Percentiles rank a stretch among this genome's conserved stretches.
Conservation (phyloP, 495 filamentous ascomycete genomes). For the Wilcoxina mikolae region DNA sequence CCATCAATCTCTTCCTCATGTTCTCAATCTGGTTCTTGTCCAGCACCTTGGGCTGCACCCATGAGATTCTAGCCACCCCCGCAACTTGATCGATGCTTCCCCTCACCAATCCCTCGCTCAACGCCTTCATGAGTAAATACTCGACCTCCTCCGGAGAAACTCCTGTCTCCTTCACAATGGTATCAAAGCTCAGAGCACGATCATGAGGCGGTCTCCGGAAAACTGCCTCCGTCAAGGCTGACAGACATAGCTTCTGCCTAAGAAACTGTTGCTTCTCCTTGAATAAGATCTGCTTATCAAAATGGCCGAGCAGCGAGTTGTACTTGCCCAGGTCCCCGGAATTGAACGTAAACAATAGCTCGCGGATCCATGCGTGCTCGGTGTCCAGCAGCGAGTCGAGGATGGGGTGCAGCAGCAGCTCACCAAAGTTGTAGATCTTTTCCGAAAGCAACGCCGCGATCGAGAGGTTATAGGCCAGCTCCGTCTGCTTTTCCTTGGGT, state of each 20-base stretch:
- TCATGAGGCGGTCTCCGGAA: slow-evolving; percentile 92
- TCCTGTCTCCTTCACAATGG: slow-evolving; percentile 82
- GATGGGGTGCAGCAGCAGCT: slow-evolving; percentile 93
- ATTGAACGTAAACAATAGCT: slow-evolving; percentile 95
- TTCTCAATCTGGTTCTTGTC: slow-evolving; percentile 92
- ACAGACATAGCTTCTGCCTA: slow-evolving; percentile 92
- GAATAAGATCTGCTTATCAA: slow-evolving; percentile 63
- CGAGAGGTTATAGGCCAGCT: slow-evolving; percentile 78
- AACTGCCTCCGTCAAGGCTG: slow-evolving; percentile 88
- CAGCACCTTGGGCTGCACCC: slow-evolving; percentile 96
- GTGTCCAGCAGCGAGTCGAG: slow-evolving; percentile 54
- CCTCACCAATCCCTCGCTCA: slow-evolving; percentile 76
- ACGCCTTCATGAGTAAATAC: slow-evolving; percentile 94
- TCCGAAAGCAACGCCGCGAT: slow-evolving; percentile 86
- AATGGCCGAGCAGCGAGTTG: slow-evolving; percentile 61
- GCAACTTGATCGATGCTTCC: slow-evolving; percentile 96
- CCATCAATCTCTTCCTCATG: slow-evolving; percentile 72
- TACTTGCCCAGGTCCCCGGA: slow-evolving; percentile 80
- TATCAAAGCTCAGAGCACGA: slow-evolving; percentile 76
- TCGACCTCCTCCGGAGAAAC: slow-evolving; percentile 84
- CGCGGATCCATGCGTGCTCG: slow-evolving; percentile 61
- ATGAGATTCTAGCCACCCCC: slow-evolving; percentile 84
- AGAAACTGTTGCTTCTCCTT: slow-evolving; percentile 65
- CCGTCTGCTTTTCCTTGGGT: slow-evolving; percentile 51
- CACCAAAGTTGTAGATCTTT: slow-evolving; percentile 97